phyloP scores from a whole-genome alignment of 2,329 filamentous ascomycete genomes.

The Fusarium paranaense region DNA sequence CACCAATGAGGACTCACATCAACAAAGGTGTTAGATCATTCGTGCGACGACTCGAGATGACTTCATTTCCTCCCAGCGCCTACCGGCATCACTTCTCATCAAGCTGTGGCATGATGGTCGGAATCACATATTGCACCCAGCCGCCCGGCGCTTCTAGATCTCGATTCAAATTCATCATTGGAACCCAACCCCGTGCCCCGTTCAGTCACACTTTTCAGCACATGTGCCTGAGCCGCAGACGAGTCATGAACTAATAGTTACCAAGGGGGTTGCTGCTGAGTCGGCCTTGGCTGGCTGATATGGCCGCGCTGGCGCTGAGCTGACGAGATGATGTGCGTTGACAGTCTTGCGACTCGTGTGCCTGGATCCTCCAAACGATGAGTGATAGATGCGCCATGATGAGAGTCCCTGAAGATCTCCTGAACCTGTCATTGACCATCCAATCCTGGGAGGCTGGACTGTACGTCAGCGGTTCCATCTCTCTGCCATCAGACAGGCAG shows the following conservation, averaged over 20 bases:
- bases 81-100: background rate
- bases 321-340: constrained; percentile 5
- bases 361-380: background rate
- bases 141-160: constrained; percentile 16
- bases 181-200: constrained; percentile 27
- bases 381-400: constrained; percentile 6
- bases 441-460: background rate
- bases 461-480: background rate
- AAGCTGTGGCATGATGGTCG: constrained; percentile 7
- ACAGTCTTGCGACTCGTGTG: background rate
- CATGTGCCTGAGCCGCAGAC: constrained; percentile 18
- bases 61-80: background rate
- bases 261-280: constrained; percentile 1
- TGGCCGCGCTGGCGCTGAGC: background rate
- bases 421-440: background rate
- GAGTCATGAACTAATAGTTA: background rate
- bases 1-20: constrained; percentile 7
- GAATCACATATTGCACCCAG: background rate
- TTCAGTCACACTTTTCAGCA: constrained; percentile 19
- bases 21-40: background rate
- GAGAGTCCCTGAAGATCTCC: constrained; percentile 27
- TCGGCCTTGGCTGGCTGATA: constrained; percentile 3
- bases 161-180: constrained; percentile 20
- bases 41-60: background rate
- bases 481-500: background rate